Evolutionary conservation across 208 protist genomes (phyloP).

Genomic region (Trypanosoma lewisi): DNA sequence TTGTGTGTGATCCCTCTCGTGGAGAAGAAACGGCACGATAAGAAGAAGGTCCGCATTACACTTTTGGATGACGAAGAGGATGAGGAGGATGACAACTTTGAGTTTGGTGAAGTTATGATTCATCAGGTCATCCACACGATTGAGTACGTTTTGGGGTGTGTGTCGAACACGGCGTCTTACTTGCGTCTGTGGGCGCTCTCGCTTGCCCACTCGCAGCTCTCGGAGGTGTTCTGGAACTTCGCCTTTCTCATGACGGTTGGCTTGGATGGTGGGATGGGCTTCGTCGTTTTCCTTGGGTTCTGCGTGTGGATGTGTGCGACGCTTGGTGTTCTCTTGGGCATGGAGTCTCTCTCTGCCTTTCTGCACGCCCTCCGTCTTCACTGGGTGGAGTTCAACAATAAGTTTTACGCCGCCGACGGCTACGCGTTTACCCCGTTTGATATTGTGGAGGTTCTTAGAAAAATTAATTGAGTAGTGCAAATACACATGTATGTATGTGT

Average conservation of each 20-base stretch:
- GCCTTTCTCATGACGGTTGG: constrained; percentile 67
- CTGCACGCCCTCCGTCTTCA: constrained; percentile 98
- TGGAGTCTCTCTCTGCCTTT: constrained; percentile 99
- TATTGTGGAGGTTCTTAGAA: constrained; percentile 59
- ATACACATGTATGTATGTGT: constrained; percentile 6
- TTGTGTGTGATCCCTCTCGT: constrained; percentile 84
- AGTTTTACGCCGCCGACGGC: constrained; percentile 96
- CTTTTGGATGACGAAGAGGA: constrained; percentile 22
- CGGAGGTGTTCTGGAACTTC: constrained; percentile 91
- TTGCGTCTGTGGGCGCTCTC: constrained; percentile 99
- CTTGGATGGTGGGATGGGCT: constrained; percentile 50
- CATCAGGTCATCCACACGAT: constrained; percentile 99
- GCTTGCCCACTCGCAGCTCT: constrained; percentile 98
- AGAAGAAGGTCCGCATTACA: constrained; percentile 3
- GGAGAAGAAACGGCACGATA: constrained; percentile 52
- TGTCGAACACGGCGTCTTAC: constrained; percentile 99
- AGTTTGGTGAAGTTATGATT: constrained; percentile 95
- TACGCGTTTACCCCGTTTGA: constrained; percentile 90
- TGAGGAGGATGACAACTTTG: constrained; percentile 82
- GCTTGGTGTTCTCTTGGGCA: constrained; percentile 96
- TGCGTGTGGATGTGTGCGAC: constrained; percentile 94
- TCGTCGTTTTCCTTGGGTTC: constrained; percentile 92
- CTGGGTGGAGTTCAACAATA: constrained; percentile 98
- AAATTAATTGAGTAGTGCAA: constrained; percentile 18
- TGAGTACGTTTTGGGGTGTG: constrained; percentile 98